Base-by-base conservation (phyloP, 2,329 filamentous ascomycete genomes). In the Chalara sp. region DNA sequence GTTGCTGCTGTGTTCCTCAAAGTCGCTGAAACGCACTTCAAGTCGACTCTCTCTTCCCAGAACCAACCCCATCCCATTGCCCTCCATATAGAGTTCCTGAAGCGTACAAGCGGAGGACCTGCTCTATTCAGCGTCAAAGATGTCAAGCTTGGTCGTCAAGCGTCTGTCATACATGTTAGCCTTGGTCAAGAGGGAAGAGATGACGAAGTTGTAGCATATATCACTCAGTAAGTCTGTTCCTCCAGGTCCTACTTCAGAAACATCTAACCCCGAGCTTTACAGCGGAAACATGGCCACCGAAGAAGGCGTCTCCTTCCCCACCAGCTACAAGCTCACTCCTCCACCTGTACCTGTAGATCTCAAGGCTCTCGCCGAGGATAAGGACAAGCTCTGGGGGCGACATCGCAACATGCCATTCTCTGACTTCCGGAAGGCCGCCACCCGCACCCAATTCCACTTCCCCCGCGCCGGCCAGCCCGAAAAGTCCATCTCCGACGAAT, bases 61-160 rank as follows among this genome's bases (percentile, higher is more conserved):
- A 76, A 79, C 52, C 79, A 81, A 64, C 80, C 82, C 1, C 76
- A 84, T 51, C 81, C 81, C 5, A 78, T 86, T 49, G 76, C 80
- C 8, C 70, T 86, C 21, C 83, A 87, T 60, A 71, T 84, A 37
- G 76, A 82, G 52, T 87, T 86, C 67, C 72, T 87, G 5, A 76
- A 82, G 5, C 76, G 83, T 53, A 86, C 83, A 0, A 71, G 79
- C 53, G 68, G 68, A 21, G 83, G 83, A 0, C 73, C 74, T 0
- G 81, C 76, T 2, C 69, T 66, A 2, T 77, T 86, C 63, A 75
- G 68, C 21, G 76, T 87, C 30, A 70, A 76, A 55, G 79, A 87
- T 63, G 73, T 78, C 45, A 87, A 87, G 63, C 70, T 87, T 40
- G 83, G 83, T 12, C 70, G 76, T 2, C 79, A 83, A 57, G 79